phyloP scores from a whole-genome alignment of 345 rosid species.

The Dipteronia dyeriana region DNA sequence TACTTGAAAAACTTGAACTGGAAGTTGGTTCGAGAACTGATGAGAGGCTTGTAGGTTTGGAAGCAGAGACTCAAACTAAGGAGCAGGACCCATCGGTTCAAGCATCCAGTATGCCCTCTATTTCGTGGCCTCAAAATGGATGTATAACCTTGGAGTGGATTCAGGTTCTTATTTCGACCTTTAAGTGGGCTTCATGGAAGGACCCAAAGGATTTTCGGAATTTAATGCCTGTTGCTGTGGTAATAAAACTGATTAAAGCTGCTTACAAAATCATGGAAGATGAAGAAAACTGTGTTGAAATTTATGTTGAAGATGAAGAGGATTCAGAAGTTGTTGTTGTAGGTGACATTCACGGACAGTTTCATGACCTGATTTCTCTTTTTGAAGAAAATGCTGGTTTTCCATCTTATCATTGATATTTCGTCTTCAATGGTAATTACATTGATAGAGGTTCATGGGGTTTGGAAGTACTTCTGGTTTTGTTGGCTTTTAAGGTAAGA shows the following conservation, averaged over 20 bases:
- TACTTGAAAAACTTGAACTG: slow-evolving; percentile 12
- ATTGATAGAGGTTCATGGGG: slow-evolving; percentile 46
- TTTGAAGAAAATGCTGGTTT: slow-evolving; percentile 41
- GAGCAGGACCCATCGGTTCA: neutral
- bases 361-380: slow-evolving; percentile 44
- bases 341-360: slow-evolving; percentile 47
- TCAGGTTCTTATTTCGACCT: slow-evolving; percentile 31
- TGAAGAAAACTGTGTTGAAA: slow-evolving; percentile 42
- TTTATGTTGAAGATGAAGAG: slow-evolving; percentile 20
- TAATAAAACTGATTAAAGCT: slow-evolving; percentile 30
- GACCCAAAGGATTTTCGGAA: slow-evolving; percentile 31
- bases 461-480: slow-evolving; percentile 42
- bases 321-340: slow-evolving; percentile 39
- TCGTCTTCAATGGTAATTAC: slow-evolving; percentile 46
- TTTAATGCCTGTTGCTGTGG: slow-evolving; percentile 34
- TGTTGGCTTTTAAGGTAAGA: slow-evolving; percentile 58
- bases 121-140: slow-evolving; percentile 47
- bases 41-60: neutral
- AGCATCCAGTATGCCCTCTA: neutral
- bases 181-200: slow-evolving; percentile 40
- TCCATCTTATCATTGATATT: slow-evolving; percentile 37
- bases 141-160: slow-evolving; percentile 40
- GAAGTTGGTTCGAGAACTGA: slow-evolving; percentile 3
- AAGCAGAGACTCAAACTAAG: neutral
- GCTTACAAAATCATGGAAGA: slow-evolving; percentile 38